Base-by-base conservation (phyloP, 2,329 filamentous ascomycete genomes). In the Trichoderma sp. region DNA sequence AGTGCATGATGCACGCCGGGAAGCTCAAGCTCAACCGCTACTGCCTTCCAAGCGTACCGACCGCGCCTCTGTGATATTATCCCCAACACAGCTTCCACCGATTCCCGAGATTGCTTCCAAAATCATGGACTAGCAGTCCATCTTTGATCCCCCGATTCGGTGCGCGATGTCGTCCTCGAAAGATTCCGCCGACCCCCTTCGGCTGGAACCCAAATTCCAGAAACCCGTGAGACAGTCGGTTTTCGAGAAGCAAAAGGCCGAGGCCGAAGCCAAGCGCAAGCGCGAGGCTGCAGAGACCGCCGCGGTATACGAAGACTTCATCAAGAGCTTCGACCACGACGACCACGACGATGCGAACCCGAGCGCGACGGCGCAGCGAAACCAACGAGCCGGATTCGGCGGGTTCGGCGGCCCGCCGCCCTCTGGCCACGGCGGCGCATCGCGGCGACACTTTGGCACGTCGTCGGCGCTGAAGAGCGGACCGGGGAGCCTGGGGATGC, bases 221-320 rank as follows among this genome's bases (percentile, higher is more conserved):
- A 91, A 91, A 56, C 88, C 91, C 0, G 84, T 88, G 67, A 95
- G 93, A 78, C 91, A 95, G 74, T 96, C 92, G 21, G 84, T 90
- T 28, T 97, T 96, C 75, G 93, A 97, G 79, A 89, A 89, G 71
- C 91, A 96, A 76, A 92, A 91, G 76, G 91, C 91, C 66, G 92
- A 96, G 75, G 91, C 91, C 64, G 92, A 96, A 80, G 92, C 92
- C 26, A 97, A 97, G 79, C 88, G 91, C 66, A 84, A 86, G 70
- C 86, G 92, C 70, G 93, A 96, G 77, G 90, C 90, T 72, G 92
- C 90, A 69, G 93, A 97, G 78, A 96, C 91, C 7, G 91, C 90
- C 24, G 92, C 92, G 26, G 92, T 93, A 0, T 91, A 93, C 76
- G 88, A 92, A 71, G 92, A 94, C 69, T 97, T 97, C 70, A 87